Evolutionary conservation across 495 filamentous ascomycete species (phyloP).

Genomic region (Xylaria sp.): DNA sequence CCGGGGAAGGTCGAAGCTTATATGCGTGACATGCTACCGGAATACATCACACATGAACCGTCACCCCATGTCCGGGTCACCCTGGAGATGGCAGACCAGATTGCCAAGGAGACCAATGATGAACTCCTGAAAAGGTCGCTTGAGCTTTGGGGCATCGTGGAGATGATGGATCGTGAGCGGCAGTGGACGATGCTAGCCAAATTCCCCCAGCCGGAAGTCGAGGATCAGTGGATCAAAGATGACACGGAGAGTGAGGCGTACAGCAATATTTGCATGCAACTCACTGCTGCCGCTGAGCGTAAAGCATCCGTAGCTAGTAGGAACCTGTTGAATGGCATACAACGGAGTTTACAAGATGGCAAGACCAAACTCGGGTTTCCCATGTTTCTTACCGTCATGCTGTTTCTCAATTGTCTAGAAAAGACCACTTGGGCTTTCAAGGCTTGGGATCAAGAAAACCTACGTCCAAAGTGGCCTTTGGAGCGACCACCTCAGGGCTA

Average conservation of each 20-base stretch:
- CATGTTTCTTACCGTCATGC: slow-evolving; percentile 75
- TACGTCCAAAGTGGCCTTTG: slow-evolving; percentile 71
- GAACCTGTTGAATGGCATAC: slow-evolving; percentile 74
- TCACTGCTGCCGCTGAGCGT: slow-evolving; percentile 76
- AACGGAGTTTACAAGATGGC: slow-evolving; percentile 75
- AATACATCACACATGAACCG: slow-evolving; percentile 68
- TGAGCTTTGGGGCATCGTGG: slow-evolving; percentile 78
- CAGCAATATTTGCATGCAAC: slow-evolving; percentile 68
- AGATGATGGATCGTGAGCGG: slow-evolving; percentile 73
- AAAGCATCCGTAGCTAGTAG: slow-evolving; percentile 70
- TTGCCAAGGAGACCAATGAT: slow-evolving; percentile 65
- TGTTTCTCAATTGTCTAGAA: slow-evolving; percentile 81
- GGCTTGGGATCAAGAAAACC: slow-evolving; percentile 69
- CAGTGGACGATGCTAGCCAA: slow-evolving; percentile 66
- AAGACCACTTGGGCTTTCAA: slow-evolving; percentile 85
- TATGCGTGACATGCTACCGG: slow-evolving; percentile 66
- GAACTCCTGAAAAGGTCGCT: slow-evolving; percentile 68
- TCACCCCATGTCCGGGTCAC: slow-evolving; percentile 75
- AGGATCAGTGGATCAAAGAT: slow-evolving; percentile 47
- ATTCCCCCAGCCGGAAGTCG: slow-evolving; percentile 36
- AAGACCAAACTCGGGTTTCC: slow-evolving; percentile 72
- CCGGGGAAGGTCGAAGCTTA: slow-evolving; percentile 72
- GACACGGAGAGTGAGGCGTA: slow-evolving; percentile 53
- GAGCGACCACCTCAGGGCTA: slow-evolving; percentile 70
- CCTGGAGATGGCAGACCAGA: slow-evolving; percentile 62